Conservation (phyloP, 352 stramenopile genomes). For the Phytophthora pistaciae region DNA sequence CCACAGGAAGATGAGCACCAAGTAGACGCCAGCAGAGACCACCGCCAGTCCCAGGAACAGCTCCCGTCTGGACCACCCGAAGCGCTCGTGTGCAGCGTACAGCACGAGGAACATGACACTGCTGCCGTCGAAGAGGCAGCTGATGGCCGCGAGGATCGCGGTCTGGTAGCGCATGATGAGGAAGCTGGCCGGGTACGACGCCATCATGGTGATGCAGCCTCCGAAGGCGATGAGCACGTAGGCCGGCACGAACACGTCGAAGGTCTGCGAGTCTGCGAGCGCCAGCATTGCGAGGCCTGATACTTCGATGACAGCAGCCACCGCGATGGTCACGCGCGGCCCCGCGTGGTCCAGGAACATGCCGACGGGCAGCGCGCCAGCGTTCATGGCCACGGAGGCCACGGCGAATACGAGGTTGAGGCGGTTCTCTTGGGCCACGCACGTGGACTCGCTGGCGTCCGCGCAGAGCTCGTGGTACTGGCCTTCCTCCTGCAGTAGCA, state of each 20-base stretch:
- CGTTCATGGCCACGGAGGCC: constrained; percentile 83
- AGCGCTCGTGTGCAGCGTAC: constrained; percentile 60
- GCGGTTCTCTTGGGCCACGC: constrained; percentile 81
- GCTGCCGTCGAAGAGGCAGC: constrained; percentile 80
- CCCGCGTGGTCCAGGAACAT: constrained; percentile 81
- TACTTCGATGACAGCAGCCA: constrained; percentile 74
- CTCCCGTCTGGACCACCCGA: constrained; percentile 49
- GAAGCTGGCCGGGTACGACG: constrained; percentile 80
- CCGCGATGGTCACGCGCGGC: constrained; percentile 59
- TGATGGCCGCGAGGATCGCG: constrained; percentile 80
- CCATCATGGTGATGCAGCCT: constrained; percentile 86
- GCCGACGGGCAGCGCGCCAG: constrained; percentile 77
- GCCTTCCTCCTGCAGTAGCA: constrained; percentile 84
- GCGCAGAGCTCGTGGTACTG: constrained; percentile 84
- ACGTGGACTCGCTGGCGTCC: constrained; percentile 39
- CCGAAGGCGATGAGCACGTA: constrained; percentile 79
- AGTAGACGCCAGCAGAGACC: constrained; percentile 59
- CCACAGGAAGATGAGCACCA: constrained; percentile 77
- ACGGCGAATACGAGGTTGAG: constrained; percentile 91
- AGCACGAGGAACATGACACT: constrained; percentile 81
- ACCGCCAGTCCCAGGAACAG: constrained; percentile 65
- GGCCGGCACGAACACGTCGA: constrained; percentile 78
- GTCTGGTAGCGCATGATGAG: constrained; percentile 79
- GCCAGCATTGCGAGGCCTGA: constrained; percentile 75
- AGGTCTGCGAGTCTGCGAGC: constrained; percentile 74